Percentiles rank a stretch among this genome's conserved stretches.
These are phyloP conservation scores for Trypanosoma platydactyli DNA, from an alignment of 208 protist species.

Conservation along the genomic window DNA sequence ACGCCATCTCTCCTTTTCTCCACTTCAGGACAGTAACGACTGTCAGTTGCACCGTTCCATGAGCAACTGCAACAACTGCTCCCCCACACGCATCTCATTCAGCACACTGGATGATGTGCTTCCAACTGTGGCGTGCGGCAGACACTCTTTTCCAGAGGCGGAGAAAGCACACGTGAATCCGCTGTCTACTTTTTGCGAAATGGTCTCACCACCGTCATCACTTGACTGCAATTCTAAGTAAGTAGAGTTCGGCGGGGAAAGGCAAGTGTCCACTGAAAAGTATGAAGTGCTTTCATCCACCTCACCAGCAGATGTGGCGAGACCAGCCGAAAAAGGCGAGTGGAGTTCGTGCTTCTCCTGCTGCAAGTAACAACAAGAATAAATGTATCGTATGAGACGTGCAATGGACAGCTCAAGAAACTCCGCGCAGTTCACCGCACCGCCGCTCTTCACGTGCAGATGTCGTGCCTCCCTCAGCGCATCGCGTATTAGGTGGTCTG, in stretches of 20 bases:
- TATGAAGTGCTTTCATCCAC: neutral
- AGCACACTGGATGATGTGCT: neutral
- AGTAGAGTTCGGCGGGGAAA: neutral
- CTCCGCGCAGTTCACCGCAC: conserved; percentile 33
- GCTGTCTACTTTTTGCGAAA: neutral
- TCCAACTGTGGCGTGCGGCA: too few relatives aligned
- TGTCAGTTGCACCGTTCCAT: neutral
- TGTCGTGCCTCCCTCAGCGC: conserved; percentile 44
- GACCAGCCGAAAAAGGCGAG: too few relatives aligned
- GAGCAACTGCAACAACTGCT: conserved; percentile 12
- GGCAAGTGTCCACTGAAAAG: neutral
- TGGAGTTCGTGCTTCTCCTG: neutral
- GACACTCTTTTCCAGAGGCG: too few relatives aligned
- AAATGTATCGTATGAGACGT: conserved; percentile 42
- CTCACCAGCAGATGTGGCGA: too few relatives aligned
- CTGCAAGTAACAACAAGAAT: conserved; percentile 11
- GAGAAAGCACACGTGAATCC: too few relatives aligned
- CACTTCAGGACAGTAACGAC: too few relatives aligned
- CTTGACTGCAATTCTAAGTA: neutral
- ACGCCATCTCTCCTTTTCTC: too few relatives aligned
- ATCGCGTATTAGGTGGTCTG: conserved; percentile 43
- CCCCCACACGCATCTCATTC: neutral
- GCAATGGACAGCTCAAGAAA: conserved; percentile 46
- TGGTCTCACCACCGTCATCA: neutral
- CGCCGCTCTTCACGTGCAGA: conserved; percentile 32